Evolutionary conservation across 331 rosid genomes (phyloP).

Genomic region (Pyrus hybrid): DNA sequence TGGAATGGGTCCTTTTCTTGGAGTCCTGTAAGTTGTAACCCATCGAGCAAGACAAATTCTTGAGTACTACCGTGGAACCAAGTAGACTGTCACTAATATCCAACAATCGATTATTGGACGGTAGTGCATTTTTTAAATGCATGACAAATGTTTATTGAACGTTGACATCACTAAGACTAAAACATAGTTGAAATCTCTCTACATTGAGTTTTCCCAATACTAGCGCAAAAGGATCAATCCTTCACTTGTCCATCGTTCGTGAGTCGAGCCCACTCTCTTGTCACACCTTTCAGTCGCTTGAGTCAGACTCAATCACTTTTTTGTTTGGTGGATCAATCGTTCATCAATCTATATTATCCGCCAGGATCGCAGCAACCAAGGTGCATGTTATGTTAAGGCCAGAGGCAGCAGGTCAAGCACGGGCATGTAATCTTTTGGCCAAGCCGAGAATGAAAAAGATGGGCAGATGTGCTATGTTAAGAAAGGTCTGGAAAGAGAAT

Average conservation of each 20-base stretch:
- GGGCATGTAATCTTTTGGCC: conserved; percentile 59
- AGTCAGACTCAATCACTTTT: neutral
- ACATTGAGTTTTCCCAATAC: too few relatives aligned
- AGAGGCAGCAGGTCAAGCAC: conserved; percentile 67
- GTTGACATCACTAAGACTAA: too few relatives aligned
- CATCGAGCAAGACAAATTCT: too few relatives aligned
- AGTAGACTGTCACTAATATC: too few relatives aligned
- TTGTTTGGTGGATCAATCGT: neutral
- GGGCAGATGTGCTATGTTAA: conserved; percentile 44
- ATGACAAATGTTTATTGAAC: too few relatives aligned
- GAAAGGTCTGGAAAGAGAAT: conserved; percentile 63
- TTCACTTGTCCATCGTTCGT: neutral
- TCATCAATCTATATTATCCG: neutral
- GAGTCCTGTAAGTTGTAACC: too few relatives aligned
- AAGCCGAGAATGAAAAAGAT: conserved; percentile 38
- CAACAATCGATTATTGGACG: too few relatives aligned
- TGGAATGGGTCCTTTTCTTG: neutral
- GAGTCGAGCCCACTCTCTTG: neutral
- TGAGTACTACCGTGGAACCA: too few relatives aligned
- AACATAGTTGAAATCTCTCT: too few relatives aligned
- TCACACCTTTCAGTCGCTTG: neutral
- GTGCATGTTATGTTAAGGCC: conserved; percentile 28
- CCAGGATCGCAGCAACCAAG: neutral
- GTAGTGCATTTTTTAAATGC: too few relatives aligned
- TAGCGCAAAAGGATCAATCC: neutral